Evolutionary conservation across 345 rosid genomes (phyloP).

Genomic region (Boechera stricta): DNA sequence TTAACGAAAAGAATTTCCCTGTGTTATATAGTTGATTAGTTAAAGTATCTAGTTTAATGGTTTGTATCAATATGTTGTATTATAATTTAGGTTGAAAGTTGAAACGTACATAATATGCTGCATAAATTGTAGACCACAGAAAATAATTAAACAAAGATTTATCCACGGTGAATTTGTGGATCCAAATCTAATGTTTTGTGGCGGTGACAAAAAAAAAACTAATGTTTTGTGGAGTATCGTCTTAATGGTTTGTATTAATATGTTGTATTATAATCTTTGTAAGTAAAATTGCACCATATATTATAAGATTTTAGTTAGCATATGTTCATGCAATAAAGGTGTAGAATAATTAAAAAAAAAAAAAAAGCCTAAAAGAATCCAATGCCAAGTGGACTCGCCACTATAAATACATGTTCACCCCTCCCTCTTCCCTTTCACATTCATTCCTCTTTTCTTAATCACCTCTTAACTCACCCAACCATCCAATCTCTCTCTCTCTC

Average conservation of each 20-base stretch:
- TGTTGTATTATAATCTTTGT: too few species aligned
- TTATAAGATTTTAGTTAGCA: neutral
- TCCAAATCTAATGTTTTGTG: too few species aligned
- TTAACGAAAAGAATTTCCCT: too few species aligned
- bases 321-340: slow-evolving; percentile 24
- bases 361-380: slow-evolving; percentile 39
- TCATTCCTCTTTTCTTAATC: slow-evolving; percentile 20
- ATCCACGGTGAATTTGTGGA: too few species aligned
- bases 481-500: neutral
- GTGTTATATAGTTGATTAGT: too few species aligned
- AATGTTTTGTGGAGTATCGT: too few species aligned
- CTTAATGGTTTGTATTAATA: neutral
- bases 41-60: neutral
- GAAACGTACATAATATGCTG: too few species aligned
- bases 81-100: neutral
- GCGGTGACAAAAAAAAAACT: too few species aligned
- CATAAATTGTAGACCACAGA: neutral
- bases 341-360: neutral
- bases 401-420: slow-evolving; percentile 41
- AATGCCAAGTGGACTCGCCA: slow-evolving; percentile 34
- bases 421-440: slow-evolving; percentile 39
- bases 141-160: too few species aligned
- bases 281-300: too few species aligned
- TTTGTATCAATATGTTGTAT: neutral
- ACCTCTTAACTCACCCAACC: slow-evolving; percentile 5